These are phyloP conservation scores for Stagonosporopsis vannaccii DNA, from an alignment of 2,329 filamentous ascomycete genomes.

Conservation along the genomic window DNA sequence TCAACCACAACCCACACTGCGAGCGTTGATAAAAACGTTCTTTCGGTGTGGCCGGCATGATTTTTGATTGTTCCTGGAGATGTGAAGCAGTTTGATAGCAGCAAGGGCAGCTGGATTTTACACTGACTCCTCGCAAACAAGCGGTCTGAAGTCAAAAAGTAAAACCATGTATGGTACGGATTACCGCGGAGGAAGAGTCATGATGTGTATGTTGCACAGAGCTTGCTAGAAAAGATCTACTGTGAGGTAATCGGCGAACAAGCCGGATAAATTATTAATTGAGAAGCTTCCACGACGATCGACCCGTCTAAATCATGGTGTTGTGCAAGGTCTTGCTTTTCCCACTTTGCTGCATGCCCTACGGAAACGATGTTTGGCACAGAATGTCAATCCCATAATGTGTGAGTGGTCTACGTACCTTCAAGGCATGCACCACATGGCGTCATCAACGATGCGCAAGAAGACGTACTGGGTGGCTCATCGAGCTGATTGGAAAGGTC, in stretches of 20 bases:
- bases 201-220: slow-evolving; percentile 4
- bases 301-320: background rate
- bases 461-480: background rate
- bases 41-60: slow-evolving; percentile 1
- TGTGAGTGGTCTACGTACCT: background rate
- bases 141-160: slow-evolving; percentile 1
- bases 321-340: slow-evolving; percentile 1
- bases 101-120: background rate
- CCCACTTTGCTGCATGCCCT: background rate
- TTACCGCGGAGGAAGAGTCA: slow-evolving; percentile 3
- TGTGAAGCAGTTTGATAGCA: background rate
- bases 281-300: background rate
- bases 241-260: background rate
- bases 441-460: slow-evolving; percentile 2
- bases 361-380: background rate
- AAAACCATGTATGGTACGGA: background rate
- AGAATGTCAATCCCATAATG: background rate
- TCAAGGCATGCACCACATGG: slow-evolving; percentile 1
- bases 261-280: background rate
- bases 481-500: slow-evolving; percentile 5
- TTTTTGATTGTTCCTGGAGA: background rate
- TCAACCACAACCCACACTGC: background rate
- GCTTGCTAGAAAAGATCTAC: slow-evolving; percentile 1
- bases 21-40: background rate
- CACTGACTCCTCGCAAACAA: background rate